A percentile compares a stretch with the other conserved stretches of the same genome.
These are phyloP conservation scores for Alnus glutinosa DNA, from an alignment of 306 rosid species.

Conservation along the genomic window DNA sequence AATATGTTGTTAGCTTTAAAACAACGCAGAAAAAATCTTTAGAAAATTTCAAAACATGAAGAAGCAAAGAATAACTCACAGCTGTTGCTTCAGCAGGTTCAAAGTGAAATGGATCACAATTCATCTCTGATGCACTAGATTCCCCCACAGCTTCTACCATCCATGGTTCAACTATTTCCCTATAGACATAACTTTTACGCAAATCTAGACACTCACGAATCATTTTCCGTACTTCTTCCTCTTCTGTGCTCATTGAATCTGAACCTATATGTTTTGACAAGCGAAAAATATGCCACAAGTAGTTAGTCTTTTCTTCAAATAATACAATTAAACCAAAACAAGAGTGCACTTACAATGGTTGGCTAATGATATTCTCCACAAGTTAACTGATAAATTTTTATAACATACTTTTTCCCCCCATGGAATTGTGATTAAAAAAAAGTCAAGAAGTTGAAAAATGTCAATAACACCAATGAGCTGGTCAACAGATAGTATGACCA, in stretches of 20 bases:
- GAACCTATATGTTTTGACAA: slow-evolving; percentile 4
- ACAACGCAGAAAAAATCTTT: slow-evolving; percentile 14
- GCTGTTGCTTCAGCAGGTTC: slow-evolving; percentile 40
- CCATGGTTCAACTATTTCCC: slow-evolving; percentile 39
- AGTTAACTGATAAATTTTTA: background rate
- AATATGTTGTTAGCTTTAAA: slow-evolving; percentile 21
- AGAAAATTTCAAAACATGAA: background rate
- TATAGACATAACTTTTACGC: slow-evolving; percentile 38
- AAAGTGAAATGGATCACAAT: slow-evolving; percentile 40
- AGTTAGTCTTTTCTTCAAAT: background rate
- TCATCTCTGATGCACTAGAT: slow-evolving; percentile 19
- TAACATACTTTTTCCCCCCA: background rate
- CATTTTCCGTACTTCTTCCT: slow-evolving; percentile 40
- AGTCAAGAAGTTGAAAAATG: slow-evolving; percentile 11
- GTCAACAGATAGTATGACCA: background rate
- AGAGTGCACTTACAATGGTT: slow-evolving; percentile 16
- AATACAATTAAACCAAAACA: slow-evolving; percentile 17
- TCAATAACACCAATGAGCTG: background rate
- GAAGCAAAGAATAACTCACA: slow-evolving; percentile 26
- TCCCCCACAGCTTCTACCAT: slow-evolving; percentile 18
- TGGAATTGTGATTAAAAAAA: background rate
- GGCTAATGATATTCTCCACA: background rate
- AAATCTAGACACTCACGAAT: slow-evolving; percentile 44
- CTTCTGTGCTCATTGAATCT: slow-evolving; percentile 40
- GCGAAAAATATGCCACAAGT: background rate